phyloP scores from a whole-genome alignment of 306 rosid species.

The Dryas drummondii region DNA sequence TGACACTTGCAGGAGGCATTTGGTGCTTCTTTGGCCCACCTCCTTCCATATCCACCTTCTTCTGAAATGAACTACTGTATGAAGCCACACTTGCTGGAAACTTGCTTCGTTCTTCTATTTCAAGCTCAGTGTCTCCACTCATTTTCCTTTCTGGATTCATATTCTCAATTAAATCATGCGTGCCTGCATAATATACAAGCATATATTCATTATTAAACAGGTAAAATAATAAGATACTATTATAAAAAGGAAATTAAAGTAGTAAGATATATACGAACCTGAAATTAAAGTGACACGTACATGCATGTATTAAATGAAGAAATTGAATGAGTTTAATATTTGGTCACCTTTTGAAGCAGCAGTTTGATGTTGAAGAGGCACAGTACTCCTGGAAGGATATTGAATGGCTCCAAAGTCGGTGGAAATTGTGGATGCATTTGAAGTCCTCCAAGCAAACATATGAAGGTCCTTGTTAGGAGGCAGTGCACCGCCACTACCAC shows the following conservation, averaged over 20 bases:
- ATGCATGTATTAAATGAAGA: no score
- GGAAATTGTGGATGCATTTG: slow-evolving; percentile 80
- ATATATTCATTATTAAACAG: no score
- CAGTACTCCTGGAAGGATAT: slow-evolving; percentile 53
- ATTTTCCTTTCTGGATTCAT: slow-evolving; percentile 61
- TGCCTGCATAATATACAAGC: slow-evolving; percentile 22
- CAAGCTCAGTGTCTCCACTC: slow-evolving; percentile 36
- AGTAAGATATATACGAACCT: no score
- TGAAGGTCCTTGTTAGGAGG: slow-evolving; percentile 65
- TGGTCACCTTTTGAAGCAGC: slow-evolving; percentile 54
- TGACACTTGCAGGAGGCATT: slow-evolving; percentile 88
- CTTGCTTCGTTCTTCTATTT: slow-evolving; percentile 51
- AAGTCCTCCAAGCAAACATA: slow-evolving; percentile 84
- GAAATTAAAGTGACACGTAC: no score
- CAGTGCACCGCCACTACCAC: neutral
- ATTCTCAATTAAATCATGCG: slow-evolving; percentile 49
- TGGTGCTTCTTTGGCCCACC: slow-evolving; percentile 47
- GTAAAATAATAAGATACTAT: neutral
- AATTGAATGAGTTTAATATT: no score
- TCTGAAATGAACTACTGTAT: slow-evolving; percentile 43
- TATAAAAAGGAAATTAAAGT: slow-evolving; percentile 3
- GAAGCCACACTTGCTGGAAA: slow-evolving; percentile 52
- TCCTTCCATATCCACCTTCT: slow-evolving; percentile 54
- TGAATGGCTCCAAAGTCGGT: slow-evolving; percentile 45
- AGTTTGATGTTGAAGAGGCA: slow-evolving; percentile 35